Base-by-base conservation (phyloP, 768 basidiomycete genomes). In the Amanita pallidorosea region DNA sequence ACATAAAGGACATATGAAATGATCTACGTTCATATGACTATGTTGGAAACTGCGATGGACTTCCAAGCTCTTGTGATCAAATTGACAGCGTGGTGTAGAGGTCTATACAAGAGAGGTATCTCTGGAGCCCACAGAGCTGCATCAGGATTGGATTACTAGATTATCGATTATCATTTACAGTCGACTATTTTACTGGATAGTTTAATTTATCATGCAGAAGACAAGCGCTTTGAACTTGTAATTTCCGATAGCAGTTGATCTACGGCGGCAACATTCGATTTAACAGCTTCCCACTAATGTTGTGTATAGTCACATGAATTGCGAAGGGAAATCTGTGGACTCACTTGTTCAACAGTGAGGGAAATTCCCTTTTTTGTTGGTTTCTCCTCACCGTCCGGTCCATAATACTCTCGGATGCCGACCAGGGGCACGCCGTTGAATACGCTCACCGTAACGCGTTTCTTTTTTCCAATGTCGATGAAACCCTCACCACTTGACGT, bases 281-380 rank as follows among this genome's bases (percentile, higher is more conserved):
- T 82, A 48, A 88, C 65, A 9, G 61, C 57, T 41, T 80, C 66
- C 84, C 84, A 85, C 77, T 85, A 54, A 4, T 55, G 20, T 4
- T 25, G 36, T 4, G 41, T 27, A 47, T 38, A 33, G 31, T 35
- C 33, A 52, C 33, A 9, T n/a, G 7, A 57, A 15, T 7, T 29
- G 18, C 25, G 22, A 38, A 6, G 27, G 25, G 33, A 53, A 4
- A 17, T 45, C 22, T 29, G 7, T 13, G 5, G 5, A 60, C 68
- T 42, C 54, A 83, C 83, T 73, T 87, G 85, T 17, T 88, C 86
- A 2, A 67, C 43, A 12, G 67, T 63, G 23, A 91, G 69, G 0
- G 83, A 75, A 47, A 90, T 85, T 7, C 87, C 88, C 58, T 89
- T 91, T 64, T 88, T 90, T 0, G 86, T 85, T 0, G 88, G 88